Base-by-base conservation (phyloP, 495 filamentous ascomycete genomes). In the Aspergillus incahuasiensis region DNA sequence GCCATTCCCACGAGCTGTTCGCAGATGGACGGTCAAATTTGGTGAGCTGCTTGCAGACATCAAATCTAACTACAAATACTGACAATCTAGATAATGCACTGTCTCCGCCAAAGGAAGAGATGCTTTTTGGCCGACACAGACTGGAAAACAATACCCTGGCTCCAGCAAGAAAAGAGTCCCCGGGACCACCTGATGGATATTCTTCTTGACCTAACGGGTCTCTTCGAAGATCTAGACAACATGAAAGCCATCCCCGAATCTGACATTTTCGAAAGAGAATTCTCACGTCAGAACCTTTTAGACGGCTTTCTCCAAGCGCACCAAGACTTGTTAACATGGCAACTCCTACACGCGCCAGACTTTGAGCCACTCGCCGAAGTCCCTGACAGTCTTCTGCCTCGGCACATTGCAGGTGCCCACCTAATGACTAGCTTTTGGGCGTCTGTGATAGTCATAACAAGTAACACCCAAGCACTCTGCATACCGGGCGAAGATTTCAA, bases 61-160 rank as follows among this genome's bases (percentile, higher is more conserved):
- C 6, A 0, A n/a, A 18, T 22, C 20, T 16, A 8, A 9, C 38
- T 44, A 8, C 25, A 43, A 11, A 35, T 11, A 43, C 18, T 19
- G 6, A 21, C 20, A 2, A 22, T 47, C 3, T 18, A 55, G 53
- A 34, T 45, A 19, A 38, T 55, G 34, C 47, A 43, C 16, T 19
- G 1, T 8, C 45, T 55, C 35, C n/a, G 35, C 8, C 45, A 1
- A 19, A 48, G 53, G 24, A 48, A 55, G 30, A 48, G 35, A 19
- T 18, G 13, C 21, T 55, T 55, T 18, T 43, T 55, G 20, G 34
- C 22, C 11, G 45, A 49, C 9, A 19, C 34, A 1, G 53, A 46
- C 1, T 55, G 53, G 45, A 49, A 32, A n/a, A 55, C 45, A n/a
- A 55, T 55, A 28, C 53, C 53, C 32, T 55, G 45, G 53, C 24